Conservation (phyloP, 164 flowering plant species). For the Annona cherimola region DNA sequence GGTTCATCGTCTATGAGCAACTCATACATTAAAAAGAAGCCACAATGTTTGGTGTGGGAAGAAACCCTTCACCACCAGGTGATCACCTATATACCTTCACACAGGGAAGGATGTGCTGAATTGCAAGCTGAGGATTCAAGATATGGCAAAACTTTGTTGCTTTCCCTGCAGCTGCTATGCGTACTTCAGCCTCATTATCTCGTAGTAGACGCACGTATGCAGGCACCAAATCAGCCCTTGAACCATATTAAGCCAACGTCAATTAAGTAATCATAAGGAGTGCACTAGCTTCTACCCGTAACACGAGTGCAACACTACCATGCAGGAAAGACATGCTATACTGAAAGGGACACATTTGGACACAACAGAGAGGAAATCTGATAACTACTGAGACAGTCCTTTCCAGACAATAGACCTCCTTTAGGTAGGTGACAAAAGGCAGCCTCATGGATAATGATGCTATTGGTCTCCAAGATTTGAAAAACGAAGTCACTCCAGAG, state of each 20-base stretch:
- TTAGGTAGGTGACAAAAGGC: neutral
- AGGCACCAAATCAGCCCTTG: conserved; percentile 86
- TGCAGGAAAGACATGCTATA: neutral
- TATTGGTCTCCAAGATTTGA: no score
- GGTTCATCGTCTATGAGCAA: neutral
- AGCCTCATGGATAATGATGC: no score
- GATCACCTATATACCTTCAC: conserved; percentile 61
- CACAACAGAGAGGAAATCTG: neutral
- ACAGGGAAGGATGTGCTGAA: conserved; percentile 97
- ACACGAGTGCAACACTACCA: neutral
- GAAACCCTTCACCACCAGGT: neutral
- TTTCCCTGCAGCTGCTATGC: conserved; percentile 97
- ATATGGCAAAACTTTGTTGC: conserved; percentile 89
- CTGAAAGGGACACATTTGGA: neutral
- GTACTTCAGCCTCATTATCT: conserved; percentile 98
- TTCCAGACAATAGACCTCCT: neutral
- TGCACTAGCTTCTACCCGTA: neutral
- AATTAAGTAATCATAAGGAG: neutral
- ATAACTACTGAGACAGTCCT: no score
- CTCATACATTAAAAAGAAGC: neutral
- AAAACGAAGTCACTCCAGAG: no score
- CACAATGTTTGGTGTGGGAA: neutral
- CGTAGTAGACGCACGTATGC: conserved; percentile 94
- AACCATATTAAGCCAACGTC: conserved; percentile 13
- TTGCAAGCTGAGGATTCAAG: conserved; percentile 79